These are phyloP conservation scores for Brassica nigra DNA, from an alignment of 345 rosid species.

Conservation along the genomic window DNA sequence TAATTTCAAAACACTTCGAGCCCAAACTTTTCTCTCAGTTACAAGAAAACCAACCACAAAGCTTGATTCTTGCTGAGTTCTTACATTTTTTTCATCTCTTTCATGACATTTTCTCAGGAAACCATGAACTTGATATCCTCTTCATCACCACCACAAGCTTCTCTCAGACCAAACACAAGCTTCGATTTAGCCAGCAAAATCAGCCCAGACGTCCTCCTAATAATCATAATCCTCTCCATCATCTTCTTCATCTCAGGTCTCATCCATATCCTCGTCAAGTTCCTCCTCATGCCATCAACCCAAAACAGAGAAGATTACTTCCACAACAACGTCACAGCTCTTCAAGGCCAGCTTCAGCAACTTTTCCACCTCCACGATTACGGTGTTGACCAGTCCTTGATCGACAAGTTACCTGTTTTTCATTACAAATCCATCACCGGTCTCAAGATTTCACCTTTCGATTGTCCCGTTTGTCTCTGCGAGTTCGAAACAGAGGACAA, in stretches of 20 bases:
- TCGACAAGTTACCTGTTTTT: conserved; percentile 76
- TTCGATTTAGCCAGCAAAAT: conserved; percentile 60
- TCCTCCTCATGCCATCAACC: conserved; percentile 58
- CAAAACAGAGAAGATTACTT: conserved; percentile 62
- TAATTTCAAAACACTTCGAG: conserved; percentile 22
- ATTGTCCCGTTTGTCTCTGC: conserved; percentile 63
- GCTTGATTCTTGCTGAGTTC: background rate
- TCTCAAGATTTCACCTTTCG: conserved; percentile 59
- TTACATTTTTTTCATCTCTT: background rate
- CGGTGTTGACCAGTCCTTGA: conserved; percentile 67
- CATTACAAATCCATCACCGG: conserved; percentile 62
- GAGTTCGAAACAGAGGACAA: conserved; percentile 43
- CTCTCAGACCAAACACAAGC: conserved; percentile 36
- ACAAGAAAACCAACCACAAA: background rate
- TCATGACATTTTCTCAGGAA: background rate
- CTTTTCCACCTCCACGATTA: conserved; percentile 90
- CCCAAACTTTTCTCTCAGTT: conserved; percentile 7
- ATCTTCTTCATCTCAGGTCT: conserved; percentile 86
- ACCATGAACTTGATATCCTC: conserved; percentile 16
- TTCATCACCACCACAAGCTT: conserved; percentile 3
- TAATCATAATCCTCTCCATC: conserved; percentile 78
- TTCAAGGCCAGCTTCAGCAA: conserved; percentile 95
- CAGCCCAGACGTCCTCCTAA: conserved; percentile 68
- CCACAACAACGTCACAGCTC: conserved; percentile 54
- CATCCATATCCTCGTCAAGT: conserved; percentile 82